Evolutionary conservation across 2,329 filamentous ascomycete genomes (phyloP).

Genomic region (Talaromyces sp.): DNA sequence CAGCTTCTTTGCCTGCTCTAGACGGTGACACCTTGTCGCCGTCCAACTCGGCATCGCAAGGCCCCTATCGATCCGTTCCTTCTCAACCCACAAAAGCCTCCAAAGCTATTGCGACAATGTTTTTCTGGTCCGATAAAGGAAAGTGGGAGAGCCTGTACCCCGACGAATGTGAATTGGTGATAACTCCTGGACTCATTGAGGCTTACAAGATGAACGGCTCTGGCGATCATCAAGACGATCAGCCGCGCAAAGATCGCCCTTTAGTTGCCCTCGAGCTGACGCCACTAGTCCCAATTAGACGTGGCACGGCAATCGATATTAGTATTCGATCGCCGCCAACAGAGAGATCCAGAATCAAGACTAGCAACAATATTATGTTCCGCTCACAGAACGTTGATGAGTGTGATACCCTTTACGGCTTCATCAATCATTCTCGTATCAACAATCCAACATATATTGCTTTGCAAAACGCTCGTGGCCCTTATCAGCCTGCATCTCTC

Average conservation of each 20-base stretch:
- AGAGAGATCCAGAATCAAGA: constrained; percentile 65
- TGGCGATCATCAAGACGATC: constrained; percentile 15
- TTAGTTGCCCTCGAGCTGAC: constrained; percentile 78
- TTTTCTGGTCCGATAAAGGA: constrained; percentile 62
- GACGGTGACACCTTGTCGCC: constrained; percentile 65
- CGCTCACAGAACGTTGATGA: constrained; percentile 73
- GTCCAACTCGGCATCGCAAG: constrained; percentile 79
- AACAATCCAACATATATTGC: constrained; percentile 88
- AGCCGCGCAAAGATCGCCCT: constrained; percentile 41
- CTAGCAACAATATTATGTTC: constrained; percentile 82
- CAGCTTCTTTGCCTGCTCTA: constrained; percentile 37
- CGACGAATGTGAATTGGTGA: constrained; percentile 60
- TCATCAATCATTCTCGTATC: constrained; percentile 84
- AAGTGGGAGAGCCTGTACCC: constrained; percentile 60
- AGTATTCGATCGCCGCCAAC: constrained; percentile 87
- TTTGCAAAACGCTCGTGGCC: constrained; percentile 66
- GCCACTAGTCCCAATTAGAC: constrained; percentile 81
- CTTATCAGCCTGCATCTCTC: constrained; percentile 51
- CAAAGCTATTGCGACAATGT: constrained; percentile 59
- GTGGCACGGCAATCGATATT: constrained; percentile 89
- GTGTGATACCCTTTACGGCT: constrained; percentile 75
- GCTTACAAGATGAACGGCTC: constrained; percentile 57
- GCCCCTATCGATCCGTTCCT: constrained; percentile 58
- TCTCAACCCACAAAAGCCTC: constrained; percentile 47
- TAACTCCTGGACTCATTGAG: constrained; percentile 64